Conservation (phyloP, 331 rosid genomes). For the Erythrophleum ivorense region DNA sequence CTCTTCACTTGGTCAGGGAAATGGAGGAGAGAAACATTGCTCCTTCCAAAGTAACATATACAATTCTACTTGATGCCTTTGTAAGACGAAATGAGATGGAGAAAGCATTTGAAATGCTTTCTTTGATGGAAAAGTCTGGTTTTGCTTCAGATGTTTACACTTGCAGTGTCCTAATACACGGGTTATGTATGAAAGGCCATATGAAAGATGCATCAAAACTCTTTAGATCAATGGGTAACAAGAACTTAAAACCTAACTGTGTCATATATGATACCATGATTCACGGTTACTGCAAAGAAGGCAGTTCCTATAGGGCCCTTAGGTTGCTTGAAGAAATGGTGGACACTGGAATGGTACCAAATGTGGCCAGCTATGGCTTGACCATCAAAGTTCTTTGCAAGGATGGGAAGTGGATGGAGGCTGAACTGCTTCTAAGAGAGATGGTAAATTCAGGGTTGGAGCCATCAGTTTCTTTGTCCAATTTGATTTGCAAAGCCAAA, state of each 20-base stretch:
- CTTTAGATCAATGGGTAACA: conserved; percentile 61
- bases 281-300: conserved; percentile 81
- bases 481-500: conserved; percentile 49
- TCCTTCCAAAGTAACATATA: conserved; percentile 79
- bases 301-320: conserved; percentile 74
- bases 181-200: conserved; percentile 66
- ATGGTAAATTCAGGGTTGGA: conserved; percentile 58
- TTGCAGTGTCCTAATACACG: conserved; percentile 72
- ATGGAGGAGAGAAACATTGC: conserved; percentile 70
- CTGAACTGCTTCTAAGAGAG: conserved; percentile 56
- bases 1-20: conserved; percentile 62
- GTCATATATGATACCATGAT: conserved; percentile 73
- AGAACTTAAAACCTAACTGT: conserved; percentile 61
- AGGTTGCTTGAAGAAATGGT: conserved; percentile 77
- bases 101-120: conserved; percentile 61
- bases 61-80: conserved; percentile 66
- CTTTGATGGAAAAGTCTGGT: conserved; percentile 76
- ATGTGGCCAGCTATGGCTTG: conserved; percentile 64
- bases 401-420: conserved; percentile 71
- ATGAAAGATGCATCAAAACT: conserved; percentile 77
- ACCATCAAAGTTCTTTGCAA: conserved; percentile 71
- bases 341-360: conserved; percentile 67
- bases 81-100: conserved; percentile 54
- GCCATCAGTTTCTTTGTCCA: conserved; percentile 63
- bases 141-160: conserved; percentile 65